Evolutionary conservation across 306 rosid species (phyloP), one percentile per base, ranked within the genome.

Genomic region (Cicer judaicum): DNA sequence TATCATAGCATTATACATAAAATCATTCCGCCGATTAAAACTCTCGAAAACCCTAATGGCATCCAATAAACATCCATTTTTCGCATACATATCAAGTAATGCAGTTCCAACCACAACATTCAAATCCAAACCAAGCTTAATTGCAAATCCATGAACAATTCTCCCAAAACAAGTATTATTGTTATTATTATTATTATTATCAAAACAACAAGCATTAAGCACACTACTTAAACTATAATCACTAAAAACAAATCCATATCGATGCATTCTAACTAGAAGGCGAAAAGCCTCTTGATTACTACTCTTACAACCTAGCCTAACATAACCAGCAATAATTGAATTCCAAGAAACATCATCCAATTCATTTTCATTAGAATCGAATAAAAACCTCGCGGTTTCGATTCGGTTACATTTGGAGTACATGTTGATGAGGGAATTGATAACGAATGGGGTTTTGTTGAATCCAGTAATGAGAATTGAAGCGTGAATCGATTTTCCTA

Each of bases 51-150:
- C 70, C 64, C 53, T 75, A 71, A 79, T 48, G 0, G 90, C 89
- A 55, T 69, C 84, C 13, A 9, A 48, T 72, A 88, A 78, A 76
- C 73, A 64, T 10, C 72, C 87, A 0, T 69, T 78, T 74, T 88
- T 88, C n/a, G 87, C 89, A 84, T 84, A 86, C 90, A 86, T 86
- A 79, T 80, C 86, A 55, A 88, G 86, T 68, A 88, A 86, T 54
- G 87, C 84, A 41, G 90, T 86, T 46, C 79, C 84, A 50, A 84
- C 83, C 48, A 88, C 86, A 60, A 84, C 73, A 62, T 84, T 81
- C 24, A 41, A 61, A 79, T 80, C 81, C 79, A 88, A 80, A 54
- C 87, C 83, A 53, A 75, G 72, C 74, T 83, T 88, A 65, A 84
- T 40, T 0, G 67, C 73, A 42, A 43, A 80, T 57, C 85, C 64